Evolutionary conservation across 768 basidiomycete genomes (phyloP), one percentile per base, ranked within the genome.

Genomic region (Strobilomyces dryophilus): DNA sequence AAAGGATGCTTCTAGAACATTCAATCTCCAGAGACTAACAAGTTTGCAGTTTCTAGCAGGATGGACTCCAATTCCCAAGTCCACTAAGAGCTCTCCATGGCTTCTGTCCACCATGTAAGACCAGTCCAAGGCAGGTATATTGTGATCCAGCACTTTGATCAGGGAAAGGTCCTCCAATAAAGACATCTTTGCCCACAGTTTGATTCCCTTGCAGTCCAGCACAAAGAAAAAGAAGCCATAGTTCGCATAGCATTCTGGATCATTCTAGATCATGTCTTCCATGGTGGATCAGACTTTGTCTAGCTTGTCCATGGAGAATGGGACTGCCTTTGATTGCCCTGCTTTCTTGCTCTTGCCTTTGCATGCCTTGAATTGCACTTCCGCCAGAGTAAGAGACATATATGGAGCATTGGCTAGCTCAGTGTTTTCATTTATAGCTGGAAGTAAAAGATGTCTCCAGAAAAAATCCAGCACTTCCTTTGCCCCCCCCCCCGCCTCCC

Each of bases 381-480:
- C 61, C 1, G 15, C 9, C 42, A 58, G 17, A 0, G 46, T 14
- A 50, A 1, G 46, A 29, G 4, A 17, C 6, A 2, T 32, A 37
- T 54, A 61, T 1, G 45, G 49, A 0, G 39, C 12, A 20, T n/a
- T 15, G 4, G 27, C 15, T 1, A 29, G 7, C 0, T 55, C 37
- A 4, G 3, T 7, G 0, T 14, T 4, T 3, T 40, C 26, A 1
- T 2, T 12, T 1, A 61, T 49, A 0, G 53, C 53, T 46, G 48
- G 43, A 0, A 62, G 49, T 0, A 62, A 11, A 0, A 62, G 10
- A 0, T 58, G 15, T 2, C 39, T 27, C 60, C 47, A 58, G 1
- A 57, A 61, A 0, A 10, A 34, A 12, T 61, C 60, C 5, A 58
- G 3, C 0, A 58, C 48, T 0, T 14, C 53, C 7, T 51, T 41